Base-by-base conservation (phyloP, 2,329 filamentous ascomycete species). In the Aspergillus luchuensis region DNA sequence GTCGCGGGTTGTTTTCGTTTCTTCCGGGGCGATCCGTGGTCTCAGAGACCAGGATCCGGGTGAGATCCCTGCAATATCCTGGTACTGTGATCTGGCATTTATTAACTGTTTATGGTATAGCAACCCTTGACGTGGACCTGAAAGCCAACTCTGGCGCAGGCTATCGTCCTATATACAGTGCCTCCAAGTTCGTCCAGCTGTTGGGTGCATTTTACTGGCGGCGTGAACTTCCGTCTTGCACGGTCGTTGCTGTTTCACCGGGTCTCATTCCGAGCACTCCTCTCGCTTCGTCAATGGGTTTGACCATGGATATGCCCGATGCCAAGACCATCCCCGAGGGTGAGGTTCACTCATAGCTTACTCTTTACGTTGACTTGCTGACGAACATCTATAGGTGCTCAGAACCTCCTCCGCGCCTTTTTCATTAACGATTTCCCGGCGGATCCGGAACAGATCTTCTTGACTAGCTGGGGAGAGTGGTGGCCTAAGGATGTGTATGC, bases 391-490 rank as follows among this genome's bases (percentile, higher is more conserved):
- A 58, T 25, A 71, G 69, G 69, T 17, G 69, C 68, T 19, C 59
- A 63, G 25, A 71, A 64, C 21, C 62, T 71, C 41, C 66, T 70
- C 6, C 66, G 64, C 21, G 69, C 68, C 3, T 63, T 68, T 38
- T 57, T 54, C 2, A 54, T 39, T 8, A 63, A 56, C 2, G 61
- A 71, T 25, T 19, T 71, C 10, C 69, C 69, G 3, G 50, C 52
- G 6, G 66, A 71, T 33, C 68, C 67, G 0, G 60, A 71, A 43
- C 68, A 69, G 38, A 63, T 71, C 15, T 68, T 71, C 52, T 45
- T 71, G 59, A 71, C 69, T 23, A 71, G 68, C 43, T 71, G 69
- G 69, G 69, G 69, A n/a, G 68, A 71, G 50, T 71, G 69, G 68
- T 71, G 69, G 68, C 61, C 69, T 4, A 68, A 60, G 58, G 64